Evolutionary conservation across 176 grass and related monocot genomes (phyloP), one percentile per base, ranked within the genome.

Genomic region (Poa pratensis): DNA sequence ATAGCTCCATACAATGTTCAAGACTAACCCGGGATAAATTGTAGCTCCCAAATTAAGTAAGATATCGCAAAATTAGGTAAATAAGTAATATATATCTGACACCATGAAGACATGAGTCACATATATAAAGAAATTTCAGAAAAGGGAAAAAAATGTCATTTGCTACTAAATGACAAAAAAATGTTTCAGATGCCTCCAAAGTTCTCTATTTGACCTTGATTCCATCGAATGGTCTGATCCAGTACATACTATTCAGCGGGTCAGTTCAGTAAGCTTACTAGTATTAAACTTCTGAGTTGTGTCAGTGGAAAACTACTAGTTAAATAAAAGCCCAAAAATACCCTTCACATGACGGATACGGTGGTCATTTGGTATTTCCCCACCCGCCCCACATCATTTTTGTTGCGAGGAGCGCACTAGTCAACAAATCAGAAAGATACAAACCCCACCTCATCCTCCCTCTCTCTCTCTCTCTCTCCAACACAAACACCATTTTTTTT

Each of bases 301-400:
- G 46, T 48, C 53, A 43, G 65, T 45, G 28, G 76, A 84, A 72
- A 78, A 48, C 43, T 10, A 61, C 63, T 77, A 34, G 42, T 67
- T 37, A 67, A 28, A 24, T 55, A 61, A 78, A 85, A 80, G 62
- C 24, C 84, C 84, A 40, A 66, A 65, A 83, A 84, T 75, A 75
- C 80, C 84, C 89, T 65, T 67, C 26, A 7, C 16, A 28, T 26
- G 46, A 46, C 79, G 80, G 80, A 62, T 59, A 79, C 23, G 28
- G 32, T 54, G 63, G 53, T 64, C 73, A 90, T 52, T 69, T 71
- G 64, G 70, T 50, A 28, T 64, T 64, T 64, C 18, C 55, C 67
- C 59, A 62, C 51, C 48, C 46, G 46, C 43, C 43, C 45, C 70
- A 50, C 70, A 73, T 27, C 13, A 49, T 73, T 40, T 77, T 55